Conservation (phyloP, 805 yeast genomes). For the Candida sakaeoensis region DNA sequence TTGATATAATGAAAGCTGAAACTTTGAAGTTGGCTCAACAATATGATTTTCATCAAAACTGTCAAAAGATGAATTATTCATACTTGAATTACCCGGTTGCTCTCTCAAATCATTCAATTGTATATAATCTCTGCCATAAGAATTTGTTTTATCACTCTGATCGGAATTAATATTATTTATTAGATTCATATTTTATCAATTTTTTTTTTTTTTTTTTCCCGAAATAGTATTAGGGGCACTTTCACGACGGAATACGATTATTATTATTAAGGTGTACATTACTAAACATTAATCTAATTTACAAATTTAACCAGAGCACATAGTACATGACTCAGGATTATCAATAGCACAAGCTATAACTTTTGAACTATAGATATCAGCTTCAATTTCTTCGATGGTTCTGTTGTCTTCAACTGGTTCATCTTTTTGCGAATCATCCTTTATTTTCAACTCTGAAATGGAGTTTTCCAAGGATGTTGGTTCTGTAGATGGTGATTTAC, state of each 20-base stretch:
- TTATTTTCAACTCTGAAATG: conserved; percentile 42
- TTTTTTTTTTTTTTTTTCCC: no score
- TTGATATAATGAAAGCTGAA: background rate
- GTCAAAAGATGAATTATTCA: background rate
- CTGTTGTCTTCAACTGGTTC: conserved; percentile 14
- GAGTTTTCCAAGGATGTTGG: conserved; percentile 45
- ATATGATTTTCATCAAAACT: background rate
- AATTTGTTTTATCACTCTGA: background rate
- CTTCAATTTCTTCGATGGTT: conserved; percentile 39
- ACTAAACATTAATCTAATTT: background rate
- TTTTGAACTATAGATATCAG: conserved; percentile 86
- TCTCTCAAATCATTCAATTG: background rate
- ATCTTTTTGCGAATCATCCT: conserved; percentile 14
- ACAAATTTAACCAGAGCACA: conserved; percentile 83
- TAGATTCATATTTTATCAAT: no score
- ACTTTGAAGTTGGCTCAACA: background rate
- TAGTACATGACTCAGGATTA: conserved; percentile 96
- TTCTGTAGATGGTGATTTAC: conserved; percentile 32
- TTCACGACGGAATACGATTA: no score
- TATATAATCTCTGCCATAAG: background rate
- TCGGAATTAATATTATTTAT: no score
- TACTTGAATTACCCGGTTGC: background rate
- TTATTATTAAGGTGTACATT: background rate
- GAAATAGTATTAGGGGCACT: no score
- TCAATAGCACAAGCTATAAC: conserved; percentile 95